Percentiles rank a stretch among this genome's conserved stretches.
Conservation (phyloP, 441 rosid species). For the Adansonia gregorii region DNA sequence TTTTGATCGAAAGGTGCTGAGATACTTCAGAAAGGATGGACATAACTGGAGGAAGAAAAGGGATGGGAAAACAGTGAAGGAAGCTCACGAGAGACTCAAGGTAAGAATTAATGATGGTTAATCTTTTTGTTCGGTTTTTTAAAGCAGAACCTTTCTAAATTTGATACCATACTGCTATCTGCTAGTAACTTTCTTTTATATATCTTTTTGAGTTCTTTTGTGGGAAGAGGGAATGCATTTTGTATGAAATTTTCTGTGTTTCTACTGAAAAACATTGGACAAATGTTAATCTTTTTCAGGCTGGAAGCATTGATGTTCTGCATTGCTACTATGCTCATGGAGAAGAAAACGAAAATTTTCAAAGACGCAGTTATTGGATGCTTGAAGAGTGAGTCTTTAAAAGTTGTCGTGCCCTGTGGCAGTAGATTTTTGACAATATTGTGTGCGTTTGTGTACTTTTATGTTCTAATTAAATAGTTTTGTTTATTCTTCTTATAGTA, state of each 20-base stretch:
- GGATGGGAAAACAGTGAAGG: conserved; percentile 94
- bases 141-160: background rate
- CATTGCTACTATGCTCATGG: conserved; percentile 99
- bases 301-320: conserved; percentile 85
- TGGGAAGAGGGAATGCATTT: conserved; percentile 13
- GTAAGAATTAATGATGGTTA: conserved; percentile 39
- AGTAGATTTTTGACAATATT: background rate
- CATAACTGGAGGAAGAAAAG: conserved; percentile 98
- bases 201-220: background rate
- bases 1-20: conserved; percentile 87
- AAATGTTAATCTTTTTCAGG: conserved; percentile 48
- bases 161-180: background rate
- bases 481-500: background rate
- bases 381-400: conserved; percentile 83
- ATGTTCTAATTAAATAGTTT: background rate
- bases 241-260: conserved; percentile 9
- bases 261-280: conserved; percentile 8
- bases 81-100: conserved; percentile 98
- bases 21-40: conserved; percentile 96
- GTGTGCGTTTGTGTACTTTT: background rate
- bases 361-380: conserved; percentile 96
- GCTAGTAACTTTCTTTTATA: background rate
- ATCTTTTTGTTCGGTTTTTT: background rate
- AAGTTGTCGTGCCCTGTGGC: background rate
- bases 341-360: conserved; percentile 83